Percentiles rank a stretch among this genome's conserved stretches.
Evolutionary conservation across 2,329 filamentous ascomycete genomes (phyloP).

Genomic region (Diaporthe vexans): DNA sequence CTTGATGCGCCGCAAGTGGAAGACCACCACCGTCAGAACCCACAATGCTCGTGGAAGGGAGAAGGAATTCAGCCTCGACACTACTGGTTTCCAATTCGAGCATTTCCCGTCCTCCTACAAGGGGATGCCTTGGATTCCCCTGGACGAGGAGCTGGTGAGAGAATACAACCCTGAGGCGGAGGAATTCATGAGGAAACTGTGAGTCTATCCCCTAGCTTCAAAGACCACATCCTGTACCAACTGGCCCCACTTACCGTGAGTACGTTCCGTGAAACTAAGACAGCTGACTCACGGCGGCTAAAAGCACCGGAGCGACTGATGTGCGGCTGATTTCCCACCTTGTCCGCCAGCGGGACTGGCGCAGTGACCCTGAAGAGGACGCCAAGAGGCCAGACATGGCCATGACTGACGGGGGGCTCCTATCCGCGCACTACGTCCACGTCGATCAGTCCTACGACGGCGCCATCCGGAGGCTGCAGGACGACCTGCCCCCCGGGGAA

Average conservation of each 20-base stretch:
- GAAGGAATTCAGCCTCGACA: constrained; percentile 15
- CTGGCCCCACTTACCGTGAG: neutral
- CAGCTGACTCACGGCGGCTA: neutral
- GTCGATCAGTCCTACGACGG: constrained; percentile 14
- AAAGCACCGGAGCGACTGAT: constrained; percentile 9
- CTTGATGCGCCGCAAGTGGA: constrained; percentile 12
- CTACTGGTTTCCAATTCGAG: constrained; percentile 5
- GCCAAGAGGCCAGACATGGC: constrained; percentile 11
- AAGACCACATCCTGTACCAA: too few relatives aligned
- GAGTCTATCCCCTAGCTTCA: neutral
- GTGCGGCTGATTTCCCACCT: constrained; percentile 15
- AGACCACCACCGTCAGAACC: neutral
- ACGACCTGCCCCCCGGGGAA: constrained; percentile 3
- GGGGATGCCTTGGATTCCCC: neutral
- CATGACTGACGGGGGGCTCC: constrained; percentile 1
- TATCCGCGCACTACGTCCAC: constrained; percentile 7
- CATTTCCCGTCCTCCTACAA: constrained; percentile 1
- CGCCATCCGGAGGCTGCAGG: neutral
- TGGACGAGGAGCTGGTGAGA: neutral
- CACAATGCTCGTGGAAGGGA: constrained; percentile 8
- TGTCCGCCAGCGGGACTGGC: constrained; percentile 1
- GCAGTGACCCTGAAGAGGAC: constrained; percentile 2
- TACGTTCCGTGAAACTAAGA: neutral
- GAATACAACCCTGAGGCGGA: constrained; percentile 14
- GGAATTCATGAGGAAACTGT: constrained; percentile 4